phyloP scores from a whole-genome alignment of 2,329 filamentous ascomycete species.

The Trichophyton mentagrophytes region DNA sequence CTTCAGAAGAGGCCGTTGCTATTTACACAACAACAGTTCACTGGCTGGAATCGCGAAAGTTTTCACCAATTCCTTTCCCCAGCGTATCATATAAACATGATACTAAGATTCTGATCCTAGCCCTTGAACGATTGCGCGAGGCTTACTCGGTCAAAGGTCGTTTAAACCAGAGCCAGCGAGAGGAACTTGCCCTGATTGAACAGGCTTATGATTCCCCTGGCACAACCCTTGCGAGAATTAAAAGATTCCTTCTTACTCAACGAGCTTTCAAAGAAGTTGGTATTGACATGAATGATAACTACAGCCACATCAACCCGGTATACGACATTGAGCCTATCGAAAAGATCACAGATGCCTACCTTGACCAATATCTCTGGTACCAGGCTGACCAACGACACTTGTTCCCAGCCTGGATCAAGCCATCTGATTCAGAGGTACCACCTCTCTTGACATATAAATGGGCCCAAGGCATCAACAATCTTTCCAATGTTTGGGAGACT shows the following conservation, averaged over 20 bases:
- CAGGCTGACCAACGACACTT: constrained; percentile 94
- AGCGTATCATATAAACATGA: constrained; percentile 99
- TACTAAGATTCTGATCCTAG: constrained; percentile 94
- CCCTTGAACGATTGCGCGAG: constrained; percentile 81
- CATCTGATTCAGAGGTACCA: constrained; percentile 93
- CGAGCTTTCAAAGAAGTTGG: constrained; percentile 98
- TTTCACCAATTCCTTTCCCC: constrained; percentile 95
- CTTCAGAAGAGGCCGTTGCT: constrained; percentile 93
- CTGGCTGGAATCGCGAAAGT: constrained; percentile 96
- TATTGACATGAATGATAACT: constrained; percentile 99
- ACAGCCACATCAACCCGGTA: constrained; percentile 96
- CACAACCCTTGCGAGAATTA: constrained; percentile 89
- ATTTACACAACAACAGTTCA: constrained; percentile 99
- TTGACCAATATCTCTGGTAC: constrained; percentile 98
- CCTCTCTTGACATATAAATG: constrained; percentile 94
- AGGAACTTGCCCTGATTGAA: constrained; percentile 91
- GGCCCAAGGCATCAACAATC: constrained; percentile 98
- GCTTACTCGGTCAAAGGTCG: constrained; percentile 96
- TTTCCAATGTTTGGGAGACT: constrained; percentile 88
- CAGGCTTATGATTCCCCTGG: constrained; percentile 97
- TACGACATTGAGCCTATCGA: constrained; percentile 99
- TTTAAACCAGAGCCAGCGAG: constrained; percentile 92
- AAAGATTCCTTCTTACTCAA: constrained; percentile 92
- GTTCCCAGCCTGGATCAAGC: constrained; percentile 98
- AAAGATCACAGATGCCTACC: constrained; percentile 97